Percentiles rank a stretch among this genome's conserved stretches.
phyloP scores from a whole-genome alignment of 768 basidiomycete genomes.

The Russula sp. region DNA sequence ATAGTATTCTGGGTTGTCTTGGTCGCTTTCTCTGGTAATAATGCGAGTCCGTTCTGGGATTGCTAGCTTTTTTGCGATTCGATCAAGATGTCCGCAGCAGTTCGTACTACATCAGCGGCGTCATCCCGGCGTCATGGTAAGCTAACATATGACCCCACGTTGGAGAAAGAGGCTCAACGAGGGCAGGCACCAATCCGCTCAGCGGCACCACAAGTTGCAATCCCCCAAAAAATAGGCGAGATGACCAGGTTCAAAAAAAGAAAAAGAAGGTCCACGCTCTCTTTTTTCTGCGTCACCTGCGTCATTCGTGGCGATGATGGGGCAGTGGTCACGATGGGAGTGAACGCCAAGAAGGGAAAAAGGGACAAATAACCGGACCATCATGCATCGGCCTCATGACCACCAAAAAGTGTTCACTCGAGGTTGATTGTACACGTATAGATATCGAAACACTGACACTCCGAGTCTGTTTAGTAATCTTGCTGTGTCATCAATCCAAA shows the following conservation, averaged over 20 bases:
- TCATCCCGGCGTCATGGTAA: not conserved
- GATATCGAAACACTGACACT: not conserved
- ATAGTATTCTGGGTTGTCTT: conserved; percentile 2
- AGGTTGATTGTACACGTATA: not conserved
- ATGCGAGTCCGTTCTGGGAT: conserved; percentile 16
- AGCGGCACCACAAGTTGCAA: not conserved
- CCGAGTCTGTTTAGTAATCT: not conserved
- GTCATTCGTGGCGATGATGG: not conserved
- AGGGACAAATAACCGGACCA: not conserved
- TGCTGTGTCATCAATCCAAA: not conserved
- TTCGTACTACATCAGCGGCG: not conserved
- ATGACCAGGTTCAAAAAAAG: not conserved
- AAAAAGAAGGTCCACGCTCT: not conserved
- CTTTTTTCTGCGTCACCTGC: not conserved
- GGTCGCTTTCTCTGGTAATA: conserved; percentile 20
- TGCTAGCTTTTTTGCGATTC: conserved; percentile 15
- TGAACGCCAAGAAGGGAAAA: not conserved
- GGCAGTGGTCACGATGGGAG: not conserved
- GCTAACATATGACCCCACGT: not conserved
- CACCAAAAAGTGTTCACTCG: not conserved
- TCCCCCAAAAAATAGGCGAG: not conserved
- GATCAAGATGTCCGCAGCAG: not conserved
- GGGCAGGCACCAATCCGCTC: not conserved
- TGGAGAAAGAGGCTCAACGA: too few relatives aligned
- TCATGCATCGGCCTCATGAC: not conserved